Evolutionary conservation across 768 basidiomycete species (phyloP), one percentile per base, ranked within the genome.

Genomic region (Suillus weaverae): DNA sequence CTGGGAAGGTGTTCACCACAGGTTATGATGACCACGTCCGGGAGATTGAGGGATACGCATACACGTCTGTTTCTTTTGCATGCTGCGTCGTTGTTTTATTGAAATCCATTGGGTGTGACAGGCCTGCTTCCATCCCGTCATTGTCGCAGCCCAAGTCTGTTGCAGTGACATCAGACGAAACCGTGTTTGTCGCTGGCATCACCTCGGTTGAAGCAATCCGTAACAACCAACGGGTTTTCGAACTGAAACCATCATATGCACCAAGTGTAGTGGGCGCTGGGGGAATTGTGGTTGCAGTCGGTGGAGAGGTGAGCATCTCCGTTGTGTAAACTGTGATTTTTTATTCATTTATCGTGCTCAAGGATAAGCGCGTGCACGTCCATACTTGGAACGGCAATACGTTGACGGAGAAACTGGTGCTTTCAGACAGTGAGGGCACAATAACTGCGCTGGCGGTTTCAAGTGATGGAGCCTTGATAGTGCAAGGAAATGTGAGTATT

Each of bases 11-110:
- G 1, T 89, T 85, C 70, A 90, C 90, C 26, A 78, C 86, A 18
- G 95, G 92, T 14, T 95, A 86, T 71, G 96, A 97, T 67, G 96
- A 97, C 72, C 80, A 74, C 38, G 78, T 94, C 4, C 81, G 89
- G 53, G 92, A 93, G 70, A 85, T 94, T 51, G 83, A 82, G 13
- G 78, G 77, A 22, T 76, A 76, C 26, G 75, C 73, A 66, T 89
- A 86, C 73, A 75, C 80, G 85, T 90, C 64, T 64, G 85, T 81
- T 26, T 41, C n/a, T 62, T 46, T 54, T 63, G 11, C 26, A 64
- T 39, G 30, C 65, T 14, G 35, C 65, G 38, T 44, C 66, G 44
- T 51, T 4, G 3, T 55, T 20, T 44, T 57, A 36, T 48, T 20
- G 48, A 51, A 4, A 33, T 18, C 26, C 26, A 26, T 26, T 26